Evolutionary conservation across 148 eudicot genomes (phyloP), one percentile per base, ranked within the genome.

Genomic region (Chenopodium quinoa): DNA sequence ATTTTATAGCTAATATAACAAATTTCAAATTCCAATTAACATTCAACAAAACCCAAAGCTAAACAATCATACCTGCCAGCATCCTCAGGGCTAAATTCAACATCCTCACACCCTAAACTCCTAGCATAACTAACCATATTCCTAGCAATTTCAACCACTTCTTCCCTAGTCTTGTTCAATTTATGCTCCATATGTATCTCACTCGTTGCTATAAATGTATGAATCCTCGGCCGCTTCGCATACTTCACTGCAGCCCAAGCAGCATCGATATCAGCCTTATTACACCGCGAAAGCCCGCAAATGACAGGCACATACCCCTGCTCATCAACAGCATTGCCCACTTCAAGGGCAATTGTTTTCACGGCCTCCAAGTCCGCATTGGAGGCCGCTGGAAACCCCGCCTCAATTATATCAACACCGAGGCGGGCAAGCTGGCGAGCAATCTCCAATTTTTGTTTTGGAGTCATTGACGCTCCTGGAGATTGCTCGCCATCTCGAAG

Each of bases 41-140:
- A 17, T 1, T 13, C 16, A 56, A 13, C 60, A 56, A 56, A 56
- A 50, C 10, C 16, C 56, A 52, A 52, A 5, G 16, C 56, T 11
- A 52, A 52, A 52, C 48, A 79, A 79, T 31, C 47, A 79, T 5
- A 20, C 48, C n/a, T 34, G 14, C 13, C 37, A 77, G 99, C 98
- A 87, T 97, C 98, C 87, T 97, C 99, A 25, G 98, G 98, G 76
- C 98, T 94, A 81, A 97, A 97, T 77, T 92, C 97, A 54, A 97
- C 98, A 84, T 97, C 98, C 4, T 89, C 40, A 79, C 98, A 97
- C 11, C 97, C 98, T 90, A 97, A 94, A 72, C 93, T 91, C 85
- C 99, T 83, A 0, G 99, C 99, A 86, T 92, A 91, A 9, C 80
- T 73, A 47, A 97, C 99, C 99, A 97, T 97, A 73, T 84, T 90